Percentiles rank a stretch among this genome's conserved stretches.
These are phyloP conservation scores for Talaromyces sp. DNA, from an alignment of 2,329 filamentous ascomycete species.

Conservation along the genomic window DNA sequence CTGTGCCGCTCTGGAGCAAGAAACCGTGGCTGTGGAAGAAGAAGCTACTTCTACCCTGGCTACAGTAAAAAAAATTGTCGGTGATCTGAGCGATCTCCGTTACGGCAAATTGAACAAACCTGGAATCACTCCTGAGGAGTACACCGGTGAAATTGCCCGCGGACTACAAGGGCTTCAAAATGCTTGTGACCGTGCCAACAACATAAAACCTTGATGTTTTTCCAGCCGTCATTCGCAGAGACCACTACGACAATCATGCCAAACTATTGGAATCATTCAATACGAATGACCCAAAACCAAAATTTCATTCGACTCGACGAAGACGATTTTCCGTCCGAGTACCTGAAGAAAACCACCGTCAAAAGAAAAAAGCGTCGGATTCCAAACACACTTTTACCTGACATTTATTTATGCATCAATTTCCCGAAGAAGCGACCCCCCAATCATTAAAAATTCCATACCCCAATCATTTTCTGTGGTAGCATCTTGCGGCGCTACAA, in stretches of 20 bases:
- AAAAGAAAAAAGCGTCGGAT: neutral
- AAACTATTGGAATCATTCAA: neutral
- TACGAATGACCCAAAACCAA: neutral
- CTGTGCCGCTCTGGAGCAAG: conserved; percentile 58
- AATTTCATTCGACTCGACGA: neutral
- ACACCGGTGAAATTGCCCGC: conserved; percentile 63
- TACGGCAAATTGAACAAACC: conserved; percentile 63
- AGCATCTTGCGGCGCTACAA: conserved; percentile 6
- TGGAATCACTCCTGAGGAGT: conserved; percentile 51
- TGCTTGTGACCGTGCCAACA: conserved; percentile 48
- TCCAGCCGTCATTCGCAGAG: neutral
- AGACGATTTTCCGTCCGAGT: neutral
- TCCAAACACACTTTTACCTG: neutral
- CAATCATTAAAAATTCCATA: conserved; percentile 17
- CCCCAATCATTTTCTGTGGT: conserved; percentile 12
- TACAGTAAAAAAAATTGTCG: conserved; percentile 61
- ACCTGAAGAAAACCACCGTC: neutral
- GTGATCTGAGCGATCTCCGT: conserved; percentile 72
- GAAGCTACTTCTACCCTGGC: conserved; percentile 58
- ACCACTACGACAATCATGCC: neutral
- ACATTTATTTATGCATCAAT: conserved; percentile 12
- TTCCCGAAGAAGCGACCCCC: conserved; percentile 16
- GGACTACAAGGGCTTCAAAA: conserved; percentile 61
- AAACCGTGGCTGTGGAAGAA: conserved; percentile 60
- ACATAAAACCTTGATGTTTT: conserved; percentile 12